A percentile compares a stretch with the other conserved stretches of the same genome.
These are phyloP conservation scores for Gossypium raimondii DNA, from an alignment of 345 rosid species.

Conservation along the genomic window DNA sequence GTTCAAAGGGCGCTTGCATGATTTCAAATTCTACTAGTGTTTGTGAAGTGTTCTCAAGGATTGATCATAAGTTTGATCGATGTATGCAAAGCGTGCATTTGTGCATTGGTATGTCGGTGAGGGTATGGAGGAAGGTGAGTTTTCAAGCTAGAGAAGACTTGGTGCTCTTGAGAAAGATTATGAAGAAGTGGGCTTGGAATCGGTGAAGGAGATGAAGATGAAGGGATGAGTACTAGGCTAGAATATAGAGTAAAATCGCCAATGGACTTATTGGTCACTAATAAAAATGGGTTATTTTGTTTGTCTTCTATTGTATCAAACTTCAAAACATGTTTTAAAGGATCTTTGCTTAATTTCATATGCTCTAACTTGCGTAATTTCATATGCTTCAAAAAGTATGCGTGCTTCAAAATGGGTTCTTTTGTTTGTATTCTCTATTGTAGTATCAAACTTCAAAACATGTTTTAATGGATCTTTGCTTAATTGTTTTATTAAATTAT, in stretches of 20 bases:
- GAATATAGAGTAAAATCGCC: not conserved
- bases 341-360: not conserved
- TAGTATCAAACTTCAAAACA: too few relatives aligned
- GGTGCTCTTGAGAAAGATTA: conserved; percentile 36
- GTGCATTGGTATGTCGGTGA: conserved; percentile 83
- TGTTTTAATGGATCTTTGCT: too few relatives aligned
- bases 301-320: not conserved
- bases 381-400: too few relatives aligned
- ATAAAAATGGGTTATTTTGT: not conserved
- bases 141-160: conserved; percentile 78
- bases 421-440: too few relatives aligned
- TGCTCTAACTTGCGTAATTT: too few relatives aligned
- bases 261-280: conserved; percentile 28
- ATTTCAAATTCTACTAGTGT: conserved; percentile 72
- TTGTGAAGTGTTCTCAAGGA: conserved; percentile 68
- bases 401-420: too few relatives aligned
- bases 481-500: too few relatives aligned
- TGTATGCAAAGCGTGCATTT: conserved; percentile 70
- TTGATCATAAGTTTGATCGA: conserved; percentile 69
- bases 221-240: conserved; percentile 40
- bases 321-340: not conserved
- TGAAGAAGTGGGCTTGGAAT: conserved; percentile 73
- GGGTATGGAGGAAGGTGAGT: conserved; percentile 84
- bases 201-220: conserved; percentile 70
- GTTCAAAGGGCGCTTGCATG: conserved; percentile 83